Evolutionary conservation across 306 rosid genomes (phyloP).

Genomic region (Prunus fruticosa): DNA sequence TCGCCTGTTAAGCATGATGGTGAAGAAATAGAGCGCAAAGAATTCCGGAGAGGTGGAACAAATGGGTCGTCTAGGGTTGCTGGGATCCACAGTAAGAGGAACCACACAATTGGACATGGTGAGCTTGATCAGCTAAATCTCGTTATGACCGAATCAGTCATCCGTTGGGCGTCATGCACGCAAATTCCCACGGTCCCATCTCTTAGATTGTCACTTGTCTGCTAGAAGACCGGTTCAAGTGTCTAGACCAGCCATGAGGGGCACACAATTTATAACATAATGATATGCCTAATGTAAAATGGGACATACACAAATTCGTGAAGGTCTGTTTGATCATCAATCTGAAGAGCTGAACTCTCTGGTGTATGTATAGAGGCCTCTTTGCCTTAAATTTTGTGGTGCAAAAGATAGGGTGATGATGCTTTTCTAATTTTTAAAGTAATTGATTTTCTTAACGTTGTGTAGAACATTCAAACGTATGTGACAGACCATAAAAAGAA

Average conservation of each 20-base stretch:
- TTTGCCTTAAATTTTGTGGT: neutral
- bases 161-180: conserved; percentile 49
- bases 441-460: neutral
- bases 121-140: conserved; percentile 39
- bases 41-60: conserved; percentile 26
- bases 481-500: too few species aligned
- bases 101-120: conserved; percentile 40
- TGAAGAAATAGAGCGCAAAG: conserved; percentile 33
- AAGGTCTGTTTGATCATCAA: neutral
- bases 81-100: conserved; percentile 40
- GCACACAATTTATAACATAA: neutral
- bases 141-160: conserved; percentile 33
- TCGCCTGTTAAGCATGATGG: conserved; percentile 14
- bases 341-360: conserved; percentile 18
- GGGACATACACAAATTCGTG: neutral
- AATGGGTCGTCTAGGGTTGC: conserved; percentile 24
- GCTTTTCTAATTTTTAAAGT: neutral
- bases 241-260: neutral
- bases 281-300: neutral
- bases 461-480: too few species aligned
- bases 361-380: neutral
- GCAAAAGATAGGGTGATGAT: conserved; percentile 3
- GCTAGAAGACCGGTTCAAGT: conserved; percentile 14
- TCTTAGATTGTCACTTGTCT: conserved; percentile 39
- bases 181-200: conserved; percentile 40